Conservation (phyloP, 176 grass and related monocot genomes). For the Bromus sterilis region DNA sequence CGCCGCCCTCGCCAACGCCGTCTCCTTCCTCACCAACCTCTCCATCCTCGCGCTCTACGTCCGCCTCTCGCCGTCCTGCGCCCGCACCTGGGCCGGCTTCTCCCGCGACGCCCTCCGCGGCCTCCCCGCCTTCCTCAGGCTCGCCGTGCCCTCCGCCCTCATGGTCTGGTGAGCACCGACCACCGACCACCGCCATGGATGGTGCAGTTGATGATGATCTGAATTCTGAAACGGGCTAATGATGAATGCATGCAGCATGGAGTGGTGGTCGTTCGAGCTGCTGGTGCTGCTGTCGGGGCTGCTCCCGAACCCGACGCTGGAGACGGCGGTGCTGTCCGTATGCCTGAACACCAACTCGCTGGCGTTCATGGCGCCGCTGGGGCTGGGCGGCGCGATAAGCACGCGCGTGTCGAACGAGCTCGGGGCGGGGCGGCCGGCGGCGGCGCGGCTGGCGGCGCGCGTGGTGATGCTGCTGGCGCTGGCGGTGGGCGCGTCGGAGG, state of each 20-base stretch:
- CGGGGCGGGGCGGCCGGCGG: background rate
- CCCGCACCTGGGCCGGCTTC: background rate
- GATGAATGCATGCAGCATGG: background rate
- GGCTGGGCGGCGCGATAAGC: background rate
- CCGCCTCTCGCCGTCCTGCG: background rate
- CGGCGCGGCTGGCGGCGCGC: background rate
- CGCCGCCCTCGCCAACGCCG: background rate
- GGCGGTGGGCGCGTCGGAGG: background rate
- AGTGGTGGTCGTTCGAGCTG: background rate
- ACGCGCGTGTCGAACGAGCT: background rate
- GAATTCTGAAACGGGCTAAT: background rate
- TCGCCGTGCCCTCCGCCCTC: background rate
- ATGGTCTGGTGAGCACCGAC: background rate
- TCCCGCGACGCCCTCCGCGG: background rate
- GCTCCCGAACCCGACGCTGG: background rate
- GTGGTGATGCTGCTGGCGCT: background rate
- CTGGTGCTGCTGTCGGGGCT: background rate
- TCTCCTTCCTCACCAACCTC: background rate
- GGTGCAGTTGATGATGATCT: background rate
- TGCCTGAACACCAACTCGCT: background rate
- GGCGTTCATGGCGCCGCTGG: background rate
- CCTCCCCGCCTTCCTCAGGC: background rate
- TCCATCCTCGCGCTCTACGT: background rate
- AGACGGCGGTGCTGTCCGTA: background rate
- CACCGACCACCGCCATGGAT: too few species aligned